phyloP scores from a whole-genome alignment of 768 basidiomycete species.

The Suillus tomentosus region DNA sequence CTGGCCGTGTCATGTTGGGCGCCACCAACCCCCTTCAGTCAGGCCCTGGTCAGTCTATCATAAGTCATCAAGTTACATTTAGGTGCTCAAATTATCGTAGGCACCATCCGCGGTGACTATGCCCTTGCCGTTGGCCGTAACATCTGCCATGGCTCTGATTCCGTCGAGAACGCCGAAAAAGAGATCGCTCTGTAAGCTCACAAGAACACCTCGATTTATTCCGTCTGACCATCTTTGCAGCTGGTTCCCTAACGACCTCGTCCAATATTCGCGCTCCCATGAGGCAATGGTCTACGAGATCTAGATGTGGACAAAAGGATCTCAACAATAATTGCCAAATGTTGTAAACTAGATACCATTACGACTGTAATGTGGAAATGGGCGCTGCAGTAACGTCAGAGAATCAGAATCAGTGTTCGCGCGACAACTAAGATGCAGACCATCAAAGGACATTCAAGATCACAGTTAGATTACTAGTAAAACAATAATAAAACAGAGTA shows the following conservation, averaged over 20 bases:
- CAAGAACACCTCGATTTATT: neutral
- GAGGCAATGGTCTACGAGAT: slow-evolving; percentile 82
- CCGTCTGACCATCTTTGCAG: slow-evolving; percentile 36
- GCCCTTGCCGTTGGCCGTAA: slow-evolving; percentile 94
- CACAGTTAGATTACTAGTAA: slow-evolving; percentile 2
- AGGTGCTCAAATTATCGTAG: slow-evolving; percentile 38
- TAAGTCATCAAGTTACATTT: slow-evolving; percentile 7
- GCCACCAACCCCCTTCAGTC: slow-evolving; percentile 96
- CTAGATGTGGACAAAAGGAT: slow-evolving; percentile 13
- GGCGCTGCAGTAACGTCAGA: neutral
- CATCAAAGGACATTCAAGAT: neutral
- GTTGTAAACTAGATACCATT: slow-evolving; percentile 24
- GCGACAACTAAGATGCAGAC: neutral
- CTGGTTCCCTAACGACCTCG: slow-evolving; percentile 89
- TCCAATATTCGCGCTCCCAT: slow-evolving; percentile 67
- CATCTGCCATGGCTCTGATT: slow-evolving; percentile 90
- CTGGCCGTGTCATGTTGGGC: slow-evolving; percentile 94
- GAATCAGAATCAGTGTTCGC: neutral
- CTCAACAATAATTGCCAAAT: slow-evolving; percentile 4
- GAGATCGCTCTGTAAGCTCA: slow-evolving; percentile 85
- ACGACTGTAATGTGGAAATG: neutral
- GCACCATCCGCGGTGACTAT: slow-evolving; percentile 95
- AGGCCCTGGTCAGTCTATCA: slow-evolving; percentile 61
- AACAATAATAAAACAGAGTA: neutral
- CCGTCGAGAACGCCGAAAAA: slow-evolving; percentile 88